Evolutionary conservation across 179 eudicot genomes (phyloP), one percentile per base, ranked within the genome.

Genomic region (Silene coronaria): DNA sequence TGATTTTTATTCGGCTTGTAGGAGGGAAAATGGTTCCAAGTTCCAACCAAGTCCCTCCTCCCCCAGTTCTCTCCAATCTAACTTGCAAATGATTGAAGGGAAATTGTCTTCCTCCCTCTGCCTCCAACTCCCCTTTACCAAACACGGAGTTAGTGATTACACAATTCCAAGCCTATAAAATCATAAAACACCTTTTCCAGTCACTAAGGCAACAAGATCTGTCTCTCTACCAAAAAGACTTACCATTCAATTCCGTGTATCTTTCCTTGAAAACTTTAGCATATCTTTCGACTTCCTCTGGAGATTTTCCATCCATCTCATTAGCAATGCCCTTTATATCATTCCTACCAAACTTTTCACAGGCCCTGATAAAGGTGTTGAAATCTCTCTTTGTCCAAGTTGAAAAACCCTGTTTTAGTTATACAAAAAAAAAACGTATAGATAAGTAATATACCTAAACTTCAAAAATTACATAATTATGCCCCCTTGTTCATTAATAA

Each of bases 261-360:
- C 98, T 88, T 63, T 89, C 96, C 84, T 93, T 93, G 81, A 96
- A 96, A 70, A 86, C 97, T 78, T 88, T 85, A 11, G 96, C 95
- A 84, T 96, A 96, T 91, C 97, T 89, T 85, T 91, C 92, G 68
- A 93, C 99, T 79, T 96, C 99, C 69, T 91, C 97, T n/a, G 79
- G 93, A n/a, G 89, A 72, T 85, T 96, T 96, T 61, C 97, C 97
- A 75, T 96, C 97, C 97, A 96, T 96, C 87, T 96, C 97, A 65
- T 78, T 76, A 74, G 97, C 96, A 83, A 95, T 91, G 78, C 88
- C 80, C 68, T 79, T 87, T 53, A 93, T 74, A 82, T 96, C 99
- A 80, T 78, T 85, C 77, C 99, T 87, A 6, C 99, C 99, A 84
- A 85, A 90, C 83, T 89, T 96, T 81, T 96, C 99, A 81, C 99